Base-by-base conservation (phyloP, 2,329 filamentous ascomycete genomes). In the Epicoccum nigrum region DNA sequence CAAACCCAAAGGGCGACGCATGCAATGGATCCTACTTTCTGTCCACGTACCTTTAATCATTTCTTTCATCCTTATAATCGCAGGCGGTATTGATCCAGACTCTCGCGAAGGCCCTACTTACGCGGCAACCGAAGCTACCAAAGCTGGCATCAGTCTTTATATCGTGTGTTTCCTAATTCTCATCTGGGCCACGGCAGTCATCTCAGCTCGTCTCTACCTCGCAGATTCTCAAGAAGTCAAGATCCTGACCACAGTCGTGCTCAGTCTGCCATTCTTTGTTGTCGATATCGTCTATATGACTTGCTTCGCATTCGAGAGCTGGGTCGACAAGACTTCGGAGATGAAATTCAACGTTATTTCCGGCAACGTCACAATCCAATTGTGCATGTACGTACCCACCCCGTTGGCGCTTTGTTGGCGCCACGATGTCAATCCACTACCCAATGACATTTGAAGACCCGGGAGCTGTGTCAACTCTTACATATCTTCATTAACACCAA, bases 241-340 rank as follows among this genome's bases (percentile, higher is more conserved):
- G 46, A 72, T 72, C 16, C 55, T 72, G 15, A 71, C 68, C 3
- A 72, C 68, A 0, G 67, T 72, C 4, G 69, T 71, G 13, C 34
- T 71, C 20, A 72, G 69, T 38, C 54, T 72, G 17, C 69, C 68
- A 1, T 72, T 72, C 49, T 72, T 71, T 37, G 56, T 72, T 17
- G 68, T 71, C 33, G 65, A 72, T 37, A 63, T 72, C 20, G 67
- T 72, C 16, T 72, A 72, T 46, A 72, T 72, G 67, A 72, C 70
- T 65, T 71, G 67, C 39, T 72, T 72, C 43, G 69, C 69, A 5
- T 72, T 69, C 20, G 69, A 72, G 39, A 55, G 55, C 16, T 60
- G 65, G 52, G 44, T 40, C 6, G 49, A 55, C 39, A 40, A 51
- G 6, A 40, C 55, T 13, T 52, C 58, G 2, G 40, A 38, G 3